phyloP scores from a whole-genome alignment of 1,284 basidiomycete genomes.

The Moniliella sp. region DNA sequence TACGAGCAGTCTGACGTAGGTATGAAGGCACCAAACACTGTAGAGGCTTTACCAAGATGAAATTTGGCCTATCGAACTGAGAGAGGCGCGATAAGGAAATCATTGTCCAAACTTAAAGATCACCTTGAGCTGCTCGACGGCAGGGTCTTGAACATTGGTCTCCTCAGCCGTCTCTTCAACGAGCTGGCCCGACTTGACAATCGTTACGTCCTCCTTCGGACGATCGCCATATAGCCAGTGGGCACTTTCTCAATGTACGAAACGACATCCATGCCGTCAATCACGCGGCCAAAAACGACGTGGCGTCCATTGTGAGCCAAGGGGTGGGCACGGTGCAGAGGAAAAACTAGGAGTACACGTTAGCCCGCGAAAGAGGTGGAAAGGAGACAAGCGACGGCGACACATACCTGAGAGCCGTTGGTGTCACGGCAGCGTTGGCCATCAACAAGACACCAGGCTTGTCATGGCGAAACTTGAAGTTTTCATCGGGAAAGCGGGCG shows the following conservation, averaged over 20 bases:
- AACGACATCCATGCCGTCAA: constrained; percentile 10
- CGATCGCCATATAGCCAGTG: constrained; percentile 18
- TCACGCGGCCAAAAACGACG: constrained; percentile 26
- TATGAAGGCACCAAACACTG: no score
- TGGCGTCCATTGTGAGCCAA: constrained; percentile 10
- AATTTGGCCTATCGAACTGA: no score
- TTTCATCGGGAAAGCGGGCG: constrained; percentile 21
- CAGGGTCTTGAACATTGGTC: no score
- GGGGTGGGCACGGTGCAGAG: constrained; percentile 28
- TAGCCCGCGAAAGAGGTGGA: no score
- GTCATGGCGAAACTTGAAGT: constrained; percentile 20
- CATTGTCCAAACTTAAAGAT: no score
- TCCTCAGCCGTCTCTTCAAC: no score
- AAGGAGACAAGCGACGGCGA: no score
- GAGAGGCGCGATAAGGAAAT: no score
- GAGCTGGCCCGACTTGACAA: constrained; percentile 23
- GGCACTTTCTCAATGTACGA: constrained; percentile 13
- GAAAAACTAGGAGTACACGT: constrained; percentile 36
- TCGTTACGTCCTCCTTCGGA: constrained; percentile 13
- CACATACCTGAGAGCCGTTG: constrained; percentile 25
- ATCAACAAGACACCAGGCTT: constrained; percentile 32
- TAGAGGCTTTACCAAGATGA: no score
- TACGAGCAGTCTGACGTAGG: no score
- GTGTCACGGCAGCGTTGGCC: constrained; percentile 35
- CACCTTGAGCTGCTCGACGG: no score